Evolutionary conservation across 192 early-diverging fungal species (phyloP).

Genomic region (Coemansia sp.): DNA sequence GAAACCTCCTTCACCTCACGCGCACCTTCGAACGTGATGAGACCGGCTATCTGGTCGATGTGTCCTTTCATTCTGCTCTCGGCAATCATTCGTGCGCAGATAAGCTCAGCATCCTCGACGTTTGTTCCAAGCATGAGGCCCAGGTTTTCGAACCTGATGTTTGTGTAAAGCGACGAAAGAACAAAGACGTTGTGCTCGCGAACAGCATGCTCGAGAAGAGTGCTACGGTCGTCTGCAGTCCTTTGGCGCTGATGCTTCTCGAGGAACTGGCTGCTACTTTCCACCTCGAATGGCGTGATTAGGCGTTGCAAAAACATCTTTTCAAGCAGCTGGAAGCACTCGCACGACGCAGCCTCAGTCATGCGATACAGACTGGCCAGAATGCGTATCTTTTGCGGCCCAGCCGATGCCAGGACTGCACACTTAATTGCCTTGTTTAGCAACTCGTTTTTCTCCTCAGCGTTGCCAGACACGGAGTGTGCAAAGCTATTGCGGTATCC

Average conservation of each 20-base stretch:
- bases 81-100: constrained; percentile 86
- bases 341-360: constrained; percentile 79
- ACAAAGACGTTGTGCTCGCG: constrained; percentile 93
- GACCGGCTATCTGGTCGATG: constrained; percentile 89
- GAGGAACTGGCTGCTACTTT: constrained; percentile 65
- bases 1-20: constrained; percentile 48
- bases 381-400: constrained; percentile 82
- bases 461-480: constrained; percentile 65
- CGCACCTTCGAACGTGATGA: constrained; percentile 80
- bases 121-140: constrained; percentile 73
- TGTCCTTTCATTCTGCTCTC: constrained; percentile 84
- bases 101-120: constrained; percentile 79
- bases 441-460: constrained; percentile 59
- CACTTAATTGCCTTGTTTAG: constrained; percentile 83
- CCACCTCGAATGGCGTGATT: constrained; percentile 74
- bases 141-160: constrained; percentile 87
- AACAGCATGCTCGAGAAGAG: constrained; percentile 84
- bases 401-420: constrained; percentile 87
- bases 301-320: constrained; percentile 95
- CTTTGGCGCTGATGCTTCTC: constrained; percentile 2
- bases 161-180: constrained; percentile 88
- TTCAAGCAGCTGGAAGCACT: constrained; percentile 77
- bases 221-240: constrained; percentile 61
- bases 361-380: constrained; percentile 91
- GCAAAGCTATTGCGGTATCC: constrained; percentile 80